Base-by-base conservation (phyloP, 2,329 filamentous ascomycete genomes). In the Pestalotiopsis sp. region DNA sequence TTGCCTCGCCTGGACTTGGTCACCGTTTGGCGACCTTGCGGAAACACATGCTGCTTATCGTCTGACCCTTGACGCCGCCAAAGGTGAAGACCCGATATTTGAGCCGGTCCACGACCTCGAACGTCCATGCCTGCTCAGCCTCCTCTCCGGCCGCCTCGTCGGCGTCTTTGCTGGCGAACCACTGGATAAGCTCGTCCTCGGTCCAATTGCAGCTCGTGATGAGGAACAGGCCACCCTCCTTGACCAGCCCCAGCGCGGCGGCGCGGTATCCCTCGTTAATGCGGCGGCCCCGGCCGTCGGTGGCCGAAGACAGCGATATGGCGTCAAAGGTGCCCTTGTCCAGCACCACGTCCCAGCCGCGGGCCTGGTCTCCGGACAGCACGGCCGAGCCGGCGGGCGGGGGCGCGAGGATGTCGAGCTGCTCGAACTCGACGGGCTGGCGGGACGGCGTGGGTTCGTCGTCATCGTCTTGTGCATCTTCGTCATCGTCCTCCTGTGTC, bases 151-250 rank as follows among this genome's bases (percentile, higher is more conserved):
- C 67, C 70, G 4, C 77, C 74, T 63, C 78, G 25, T 64, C 68
- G 38, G 70, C 73, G 62, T 72, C 74, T 36, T 72, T 80, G 2
- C 80, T 83, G 64, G 87, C 89, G 77, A 98, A 96, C 94, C 95
- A 98, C 17, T 81, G 82, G 69, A 87, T 84, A 75, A 99, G 81
- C 83, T 99, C 96, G 55, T 90, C 88, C 82, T 96, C 94, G 1
- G 95, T 98, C 96, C 96, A 99, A 81, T 99, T 99, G 79, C 96
- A 99, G 80, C 94, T 98, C 67, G 96, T 98, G 66, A 99, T 89
- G 69, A 98, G 81, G 74, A 98, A 88, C 27, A 93, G 84, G 0
- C 93, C 93, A 1, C 91, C 91, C 1, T 81, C 82, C 74, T 88
- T 90, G 65, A 98, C 86, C 71, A 98, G 84, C 36, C 80, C 81